Conservation (phyloP, 345 rosid species). For the Lepidium sativum region DNA sequence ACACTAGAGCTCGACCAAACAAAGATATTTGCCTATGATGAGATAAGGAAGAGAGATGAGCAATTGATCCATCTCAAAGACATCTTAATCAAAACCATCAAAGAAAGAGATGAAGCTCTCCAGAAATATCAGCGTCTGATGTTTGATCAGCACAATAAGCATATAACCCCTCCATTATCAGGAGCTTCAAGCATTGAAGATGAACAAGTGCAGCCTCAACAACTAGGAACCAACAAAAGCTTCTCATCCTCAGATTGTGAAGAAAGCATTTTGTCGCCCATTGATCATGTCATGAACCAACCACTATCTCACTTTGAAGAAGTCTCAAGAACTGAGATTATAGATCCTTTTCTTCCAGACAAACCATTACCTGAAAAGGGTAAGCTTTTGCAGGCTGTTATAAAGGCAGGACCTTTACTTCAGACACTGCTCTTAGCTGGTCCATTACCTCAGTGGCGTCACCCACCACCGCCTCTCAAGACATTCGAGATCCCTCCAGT, state of each 20-base stretch:
- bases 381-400: constrained; percentile 88
- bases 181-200: constrained; percentile 89
- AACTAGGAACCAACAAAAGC: constrained; percentile 61
- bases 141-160: constrained; percentile 42
- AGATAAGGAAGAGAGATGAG: constrained; percentile 72
- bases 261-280: constrained; percentile 83
- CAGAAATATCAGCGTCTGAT: constrained; percentile 56
- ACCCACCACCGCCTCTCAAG: constrained; percentile 93
- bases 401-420: constrained; percentile 93
- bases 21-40: constrained; percentile 57
- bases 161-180: constrained; percentile 45
- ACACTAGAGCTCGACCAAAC: constrained; percentile 82
- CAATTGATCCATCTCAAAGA: constrained; percentile 55
- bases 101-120: constrained; percentile 71
- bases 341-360: constrained; percentile 33
- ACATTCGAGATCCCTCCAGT: constrained; percentile 94
- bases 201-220: constrained; percentile 29
- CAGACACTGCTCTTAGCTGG: constrained; percentile 91
- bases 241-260: constrained; percentile 87
- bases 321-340: constrained; percentile 28
- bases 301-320: constrained; percentile 17
- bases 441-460: constrained; percentile 93
- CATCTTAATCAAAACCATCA: constrained; percentile 39
- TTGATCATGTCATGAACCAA: constrained; percentile 35
- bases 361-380: constrained; percentile 95